phyloP scores from a whole-genome alignment of 805 yeast species.

The Soucietia sequanensis region DNA sequence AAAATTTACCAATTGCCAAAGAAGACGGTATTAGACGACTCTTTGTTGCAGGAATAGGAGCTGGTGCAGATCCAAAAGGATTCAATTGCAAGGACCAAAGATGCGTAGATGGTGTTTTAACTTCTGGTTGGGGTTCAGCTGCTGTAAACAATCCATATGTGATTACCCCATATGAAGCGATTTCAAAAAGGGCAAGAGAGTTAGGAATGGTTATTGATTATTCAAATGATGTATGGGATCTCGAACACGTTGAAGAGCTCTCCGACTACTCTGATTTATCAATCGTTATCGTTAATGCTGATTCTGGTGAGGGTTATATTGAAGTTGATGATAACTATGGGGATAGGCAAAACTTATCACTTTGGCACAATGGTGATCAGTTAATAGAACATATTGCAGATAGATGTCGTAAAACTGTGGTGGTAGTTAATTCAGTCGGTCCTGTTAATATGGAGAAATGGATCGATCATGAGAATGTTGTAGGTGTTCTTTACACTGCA shows the following conservation, averaged over 20 bases:
- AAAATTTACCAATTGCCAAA: conserved; percentile 49
- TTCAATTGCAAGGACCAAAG: conserved; percentile 53
- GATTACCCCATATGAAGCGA: conserved; percentile 58
- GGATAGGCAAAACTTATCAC: conserved; percentile 51
- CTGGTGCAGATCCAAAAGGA: conserved; percentile 51
- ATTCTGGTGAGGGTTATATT: conserved; percentile 60
- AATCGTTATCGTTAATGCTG: conserved; percentile 52
- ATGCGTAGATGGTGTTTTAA: conserved; percentile 52
- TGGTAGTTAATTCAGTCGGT: conserved; percentile 60
- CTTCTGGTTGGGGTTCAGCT: conserved; percentile 68
- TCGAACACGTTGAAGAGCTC: conserved; percentile 40
- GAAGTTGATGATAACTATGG: conserved; percentile 59
- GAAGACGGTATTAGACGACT: conserved; percentile 42
- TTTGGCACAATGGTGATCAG: conserved; percentile 60
- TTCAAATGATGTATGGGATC: conserved; percentile 45
- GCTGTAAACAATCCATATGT: conserved; percentile 55
- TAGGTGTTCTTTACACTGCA: conserved; percentile 54
- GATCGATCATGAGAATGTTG: conserved; percentile 58
- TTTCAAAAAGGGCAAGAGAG: conserved; percentile 45
- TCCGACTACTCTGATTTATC: conserved; percentile 53
- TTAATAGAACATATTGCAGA: conserved; percentile 49
- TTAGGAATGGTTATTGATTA: conserved; percentile 46
- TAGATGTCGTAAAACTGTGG: conserved; percentile 53
- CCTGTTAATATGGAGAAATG: conserved; percentile 57
- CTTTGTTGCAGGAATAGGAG: conserved; percentile 52